Conservation (phyloP, 768 basidiomycete genomes). For the Collybia mongolica region DNA sequence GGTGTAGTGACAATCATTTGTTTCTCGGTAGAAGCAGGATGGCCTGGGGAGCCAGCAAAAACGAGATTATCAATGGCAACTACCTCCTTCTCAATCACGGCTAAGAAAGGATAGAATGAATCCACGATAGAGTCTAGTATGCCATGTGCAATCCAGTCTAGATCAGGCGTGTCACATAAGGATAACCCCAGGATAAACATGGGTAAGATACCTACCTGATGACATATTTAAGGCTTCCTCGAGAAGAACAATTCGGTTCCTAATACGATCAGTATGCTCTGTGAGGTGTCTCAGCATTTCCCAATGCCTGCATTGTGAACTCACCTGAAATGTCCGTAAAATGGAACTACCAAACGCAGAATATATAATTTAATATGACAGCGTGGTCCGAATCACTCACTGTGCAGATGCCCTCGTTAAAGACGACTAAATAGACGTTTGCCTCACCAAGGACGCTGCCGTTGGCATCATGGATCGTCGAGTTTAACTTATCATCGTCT, state of each 20-base stretch:
- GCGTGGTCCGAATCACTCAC: constrained; percentile 37
- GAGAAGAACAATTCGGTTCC: constrained; percentile 63
- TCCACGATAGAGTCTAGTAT: constrained; percentile 93
- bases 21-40: not conserved
- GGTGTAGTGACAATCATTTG: not conserved
- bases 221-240: constrained; percentile 67
- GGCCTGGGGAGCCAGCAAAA: constrained; percentile 27
- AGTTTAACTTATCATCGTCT: constrained; percentile 22
- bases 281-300: not conserved
- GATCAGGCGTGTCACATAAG: constrained; percentile 2
- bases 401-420: constrained; percentile 82
- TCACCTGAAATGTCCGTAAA: constrained; percentile 79
- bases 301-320: constrained; percentile 2
- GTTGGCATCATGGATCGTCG: too few relatives aligned
- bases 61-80: constrained; percentile 74
- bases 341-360: constrained; percentile 62
- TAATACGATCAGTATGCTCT: constrained; percentile 80
- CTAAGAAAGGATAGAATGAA: constrained; percentile 84
- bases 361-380: not conserved
- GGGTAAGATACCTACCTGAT: constrained; percentile 49
- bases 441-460: constrained; percentile 61
- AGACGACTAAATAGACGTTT: constrained; percentile 88
- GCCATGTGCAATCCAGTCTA: constrained; percentile 94
- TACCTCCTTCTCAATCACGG: constrained; percentile 80
- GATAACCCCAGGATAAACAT: not conserved